A percentile compares a stretch with the other conserved stretches of the same genome.
phyloP scores from a whole-genome alignment of 768 basidiomycete species.

The Mycena albidolilacea region DNA sequence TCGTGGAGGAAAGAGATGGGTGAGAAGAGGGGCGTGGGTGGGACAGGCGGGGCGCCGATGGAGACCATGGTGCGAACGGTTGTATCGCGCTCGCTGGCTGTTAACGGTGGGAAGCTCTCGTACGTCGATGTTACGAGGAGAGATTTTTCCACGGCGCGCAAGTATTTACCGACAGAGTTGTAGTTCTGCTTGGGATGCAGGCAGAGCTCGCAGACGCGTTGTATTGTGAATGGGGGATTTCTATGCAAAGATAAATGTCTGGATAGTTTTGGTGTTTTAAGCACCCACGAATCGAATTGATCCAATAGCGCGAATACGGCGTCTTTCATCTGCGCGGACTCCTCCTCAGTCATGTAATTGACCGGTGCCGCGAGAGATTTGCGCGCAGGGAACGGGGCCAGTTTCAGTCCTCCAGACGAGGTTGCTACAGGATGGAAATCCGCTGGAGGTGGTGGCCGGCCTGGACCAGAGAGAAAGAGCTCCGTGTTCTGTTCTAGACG shows the following conservation, averaged over 20 bases:
- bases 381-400: conserved; percentile 82
- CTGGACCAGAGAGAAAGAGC: conserved; percentile 58
- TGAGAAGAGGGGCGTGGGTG: conserved; percentile 87
- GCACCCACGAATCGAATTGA: conserved; percentile 79
- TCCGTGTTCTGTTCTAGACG: conserved; percentile 61
- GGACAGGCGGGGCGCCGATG: conserved; percentile 66
- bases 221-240: conserved; percentile 89
- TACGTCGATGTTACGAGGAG: conserved; percentile 88
- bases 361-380: conserved; percentile 67
- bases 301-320: conserved; percentile 76
- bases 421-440: conserved; percentile 60
- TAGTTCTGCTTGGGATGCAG: conserved; percentile 79
- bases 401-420: conserved; percentile 72
- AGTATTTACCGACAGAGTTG: conserved; percentile 86
- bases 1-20: conserved; percentile 91
- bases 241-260: conserved; percentile 45
- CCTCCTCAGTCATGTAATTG: conserved; percentile 71
- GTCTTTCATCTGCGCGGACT: conserved; percentile 71
- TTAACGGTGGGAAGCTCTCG: conserved; percentile 75
- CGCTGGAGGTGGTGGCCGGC: conserved; percentile 53
- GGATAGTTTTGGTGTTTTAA: background rate
- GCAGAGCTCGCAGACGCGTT: conserved; percentile 89
- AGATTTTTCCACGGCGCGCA: conserved; percentile 87
- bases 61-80: conserved; percentile 59
- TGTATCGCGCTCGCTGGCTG: conserved; percentile 54